Percentiles rank a stretch among this genome's conserved stretches.
phyloP scores from a whole-genome alignment of 2,329 filamentous ascomycete species.

The Aspergillus candidus region DNA sequence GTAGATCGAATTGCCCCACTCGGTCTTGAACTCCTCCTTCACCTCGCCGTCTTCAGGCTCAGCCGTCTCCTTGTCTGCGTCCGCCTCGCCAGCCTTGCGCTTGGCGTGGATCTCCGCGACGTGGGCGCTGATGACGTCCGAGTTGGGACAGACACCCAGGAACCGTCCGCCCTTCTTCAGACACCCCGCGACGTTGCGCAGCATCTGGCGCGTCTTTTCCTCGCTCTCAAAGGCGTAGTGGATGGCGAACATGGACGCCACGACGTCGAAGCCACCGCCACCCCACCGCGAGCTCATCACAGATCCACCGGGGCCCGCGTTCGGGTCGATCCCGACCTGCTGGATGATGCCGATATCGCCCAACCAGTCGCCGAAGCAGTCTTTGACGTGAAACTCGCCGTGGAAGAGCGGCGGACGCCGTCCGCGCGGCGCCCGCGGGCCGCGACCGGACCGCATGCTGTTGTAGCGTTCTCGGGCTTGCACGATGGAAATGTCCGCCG shows the following conservation, averaged over 20 bases:
- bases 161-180: conserved; percentile 93
- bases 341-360: conserved; percentile 74
- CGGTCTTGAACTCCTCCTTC: conserved; percentile 60
- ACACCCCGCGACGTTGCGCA: conserved; percentile 82
- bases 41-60: conserved; percentile 41
- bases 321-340: conserved; percentile 80
- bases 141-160: conserved; percentile 94
- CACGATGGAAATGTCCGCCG: conserved; percentile 83
- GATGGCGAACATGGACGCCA: conserved; percentile 99
- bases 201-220: conserved; percentile 82
- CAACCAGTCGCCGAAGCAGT: conserved; percentile 83
- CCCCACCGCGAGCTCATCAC: conserved; percentile 59
- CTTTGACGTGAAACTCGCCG: conserved; percentile 80
- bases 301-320: conserved; percentile 52
- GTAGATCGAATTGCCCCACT: conserved; percentile 94
- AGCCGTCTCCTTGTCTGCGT: conserved; percentile 34
- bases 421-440: conserved; percentile 44
- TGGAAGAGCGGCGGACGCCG: conserved; percentile 63
- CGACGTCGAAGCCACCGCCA: conserved; percentile 84
- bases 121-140: conserved; percentile 73
- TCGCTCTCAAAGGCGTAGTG: conserved; percentile 97
- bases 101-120: conserved; percentile 71
- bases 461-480: conserved; percentile 82
- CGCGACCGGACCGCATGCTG: conserved; percentile 57
- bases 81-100: conserved; percentile 39